These are phyloP conservation scores for Phaffia australis DNA, from an alignment of 768 basidiomycete genomes.

Conservation along the genomic window DNA sequence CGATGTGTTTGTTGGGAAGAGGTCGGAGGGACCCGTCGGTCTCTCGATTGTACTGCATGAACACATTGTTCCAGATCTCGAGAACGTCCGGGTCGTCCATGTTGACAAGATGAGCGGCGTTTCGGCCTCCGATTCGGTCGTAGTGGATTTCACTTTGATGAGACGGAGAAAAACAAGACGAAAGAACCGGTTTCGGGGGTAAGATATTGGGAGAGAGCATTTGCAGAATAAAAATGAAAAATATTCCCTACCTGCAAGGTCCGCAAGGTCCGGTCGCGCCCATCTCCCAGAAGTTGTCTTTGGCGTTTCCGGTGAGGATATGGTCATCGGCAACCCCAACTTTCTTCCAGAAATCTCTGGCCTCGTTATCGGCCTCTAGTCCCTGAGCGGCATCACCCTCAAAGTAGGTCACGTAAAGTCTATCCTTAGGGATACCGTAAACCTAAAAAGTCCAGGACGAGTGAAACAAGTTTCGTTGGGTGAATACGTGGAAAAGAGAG, in stretches of 20 bases:
- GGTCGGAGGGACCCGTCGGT: conserved; percentile 65
- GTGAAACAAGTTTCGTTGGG: neutral
- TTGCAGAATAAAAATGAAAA: neutral
- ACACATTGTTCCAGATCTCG: conserved; percentile 99
- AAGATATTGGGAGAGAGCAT: too few relatives aligned
- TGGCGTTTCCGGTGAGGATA: conserved; percentile 83
- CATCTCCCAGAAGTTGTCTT: conserved; percentile 99
- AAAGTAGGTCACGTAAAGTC: conserved; percentile 95
- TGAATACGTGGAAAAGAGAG: too few relatives aligned
- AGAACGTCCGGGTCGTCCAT: conserved; percentile 92
- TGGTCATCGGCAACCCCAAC: conserved; percentile 80
- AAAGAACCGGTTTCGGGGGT: too few relatives aligned
- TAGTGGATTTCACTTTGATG: conserved; percentile 79
- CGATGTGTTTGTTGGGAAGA: conserved; percentile 87
- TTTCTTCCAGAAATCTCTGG: conserved; percentile 62
- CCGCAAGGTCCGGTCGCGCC: conserved; percentile 96
- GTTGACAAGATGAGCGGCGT: conserved; percentile 86
- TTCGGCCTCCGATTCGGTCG: conserved; percentile 94
- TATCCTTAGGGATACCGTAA: conserved; percentile 75
- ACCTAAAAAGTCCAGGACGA: conserved; percentile 39
- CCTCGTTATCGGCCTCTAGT: conserved; percentile 73
- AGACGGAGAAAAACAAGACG: neutral
- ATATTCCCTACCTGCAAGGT: conserved; percentile 62
- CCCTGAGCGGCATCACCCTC: conserved; percentile 81
- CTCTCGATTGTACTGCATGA: conserved; percentile 97